Conservation (phyloP, 2,329 filamentous ascomycete genomes). For the Apiospora aurea region DNA sequence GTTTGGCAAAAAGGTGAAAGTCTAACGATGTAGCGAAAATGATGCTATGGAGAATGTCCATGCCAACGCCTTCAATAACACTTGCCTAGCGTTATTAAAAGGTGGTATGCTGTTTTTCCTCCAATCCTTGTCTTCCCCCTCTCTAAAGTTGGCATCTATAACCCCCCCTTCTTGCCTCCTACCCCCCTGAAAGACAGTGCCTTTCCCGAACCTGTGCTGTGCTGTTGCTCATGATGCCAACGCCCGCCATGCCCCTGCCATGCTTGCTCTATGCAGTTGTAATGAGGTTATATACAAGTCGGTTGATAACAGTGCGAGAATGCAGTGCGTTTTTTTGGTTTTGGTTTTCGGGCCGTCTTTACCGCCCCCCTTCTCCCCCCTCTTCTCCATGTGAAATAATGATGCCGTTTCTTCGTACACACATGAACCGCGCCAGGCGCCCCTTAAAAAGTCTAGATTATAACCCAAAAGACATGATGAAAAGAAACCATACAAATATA, state of each 20-base stretch:
- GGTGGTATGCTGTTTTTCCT: neutral
- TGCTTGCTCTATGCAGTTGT: constrained; percentile 19
- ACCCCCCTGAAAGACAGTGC: neutral
- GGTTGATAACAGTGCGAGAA: neutral
- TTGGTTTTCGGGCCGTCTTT: constrained; percentile 13
- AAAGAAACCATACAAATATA: constrained; percentile 14
- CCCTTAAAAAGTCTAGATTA: neutral
- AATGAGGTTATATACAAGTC: constrained; percentile 12
- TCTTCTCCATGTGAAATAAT: neutral
- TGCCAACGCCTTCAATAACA: neutral
- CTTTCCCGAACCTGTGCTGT: neutral
- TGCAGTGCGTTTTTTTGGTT: neutral
- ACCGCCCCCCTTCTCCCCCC: neutral
- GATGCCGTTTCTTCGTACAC: constrained; percentile 22
- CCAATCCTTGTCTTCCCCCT: neutral
- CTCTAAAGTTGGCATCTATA: neutral
- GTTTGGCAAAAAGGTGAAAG: neutral
- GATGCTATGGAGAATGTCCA: neutral
- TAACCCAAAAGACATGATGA: constrained; percentile 9
- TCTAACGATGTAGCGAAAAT: neutral
- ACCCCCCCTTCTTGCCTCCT: neutral
- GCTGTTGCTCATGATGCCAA: neutral
- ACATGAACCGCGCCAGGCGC: constrained; percentile 23
- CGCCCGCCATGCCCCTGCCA: constrained; percentile 5
- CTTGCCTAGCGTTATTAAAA: constrained; percentile 6